phyloP scores from a whole-genome alignment of 2,329 filamentous ascomycete species.

The Scleromitrula shiraiana region DNA sequence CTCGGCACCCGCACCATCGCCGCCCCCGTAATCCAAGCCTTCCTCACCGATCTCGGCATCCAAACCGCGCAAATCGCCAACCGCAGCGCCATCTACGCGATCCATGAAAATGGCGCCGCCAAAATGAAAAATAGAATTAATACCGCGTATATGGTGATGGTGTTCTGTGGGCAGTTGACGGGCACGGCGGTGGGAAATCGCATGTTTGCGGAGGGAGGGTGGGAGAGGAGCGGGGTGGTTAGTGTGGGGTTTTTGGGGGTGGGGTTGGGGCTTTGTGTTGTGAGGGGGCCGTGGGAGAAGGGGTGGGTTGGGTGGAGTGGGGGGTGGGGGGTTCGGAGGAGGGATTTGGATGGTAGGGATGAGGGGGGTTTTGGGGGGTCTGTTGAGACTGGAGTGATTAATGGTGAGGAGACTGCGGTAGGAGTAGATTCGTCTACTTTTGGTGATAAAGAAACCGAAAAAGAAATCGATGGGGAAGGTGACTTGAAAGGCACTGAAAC shows the following conservation, averaged over 20 bases:
- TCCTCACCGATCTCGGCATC: constrained; percentile 62
- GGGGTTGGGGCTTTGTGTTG: constrained; percentile 39
- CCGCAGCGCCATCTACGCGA: constrained; percentile 60
- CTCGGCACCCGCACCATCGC: constrained; percentile 57
- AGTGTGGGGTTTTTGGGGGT: constrained; percentile 46
- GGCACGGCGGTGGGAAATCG: constrained; percentile 54
- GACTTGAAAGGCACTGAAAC: too few relatives aligned
- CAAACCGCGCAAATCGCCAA: constrained; percentile 71
- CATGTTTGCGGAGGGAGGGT: constrained; percentile 47
- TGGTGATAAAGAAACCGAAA: too few relatives aligned
- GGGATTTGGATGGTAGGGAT: constrained; percentile 17
- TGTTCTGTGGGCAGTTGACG: constrained; percentile 67
- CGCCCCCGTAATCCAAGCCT: constrained; percentile 64
- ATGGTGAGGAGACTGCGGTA: constrained; percentile 10
- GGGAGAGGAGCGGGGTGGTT: constrained; percentile 47
- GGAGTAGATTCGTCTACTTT: too few relatives aligned
- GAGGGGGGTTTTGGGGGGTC: constrained; percentile 7
- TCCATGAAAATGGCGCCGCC: constrained; percentile 60
- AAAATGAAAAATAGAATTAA: constrained; percentile 69
- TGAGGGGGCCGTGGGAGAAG: constrained; percentile 47
- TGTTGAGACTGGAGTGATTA: constrained; percentile 16
- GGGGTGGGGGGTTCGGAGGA: constrained; percentile 40
- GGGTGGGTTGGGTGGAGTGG: constrained; percentile 54
- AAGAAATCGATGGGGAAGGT: too few relatives aligned
- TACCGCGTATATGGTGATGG: constrained; percentile 72